phyloP scores from a whole-genome alignment of 352 stramenopile species.

The Peronospora destructor region DNA sequence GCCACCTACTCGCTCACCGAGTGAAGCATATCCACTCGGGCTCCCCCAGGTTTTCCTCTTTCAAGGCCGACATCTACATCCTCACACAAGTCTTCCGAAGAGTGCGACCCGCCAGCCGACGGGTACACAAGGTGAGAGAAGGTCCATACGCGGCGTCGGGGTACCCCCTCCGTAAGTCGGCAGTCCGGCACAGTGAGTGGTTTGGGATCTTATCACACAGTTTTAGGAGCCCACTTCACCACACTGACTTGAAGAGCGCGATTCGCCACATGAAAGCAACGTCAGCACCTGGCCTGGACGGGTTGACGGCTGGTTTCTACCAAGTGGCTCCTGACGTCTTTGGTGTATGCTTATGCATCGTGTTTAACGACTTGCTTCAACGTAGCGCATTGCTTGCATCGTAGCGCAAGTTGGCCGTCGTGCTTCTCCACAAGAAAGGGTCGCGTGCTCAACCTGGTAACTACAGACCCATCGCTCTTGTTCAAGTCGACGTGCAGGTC shows the following conservation, averaged over 20 bases:
- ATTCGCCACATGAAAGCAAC: background rate
- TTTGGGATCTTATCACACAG: no score
- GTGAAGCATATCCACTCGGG: no score
- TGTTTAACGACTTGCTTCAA: background rate
- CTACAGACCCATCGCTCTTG: conserved; percentile 6
- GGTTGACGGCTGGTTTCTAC: background rate
- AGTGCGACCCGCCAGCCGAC: no score
- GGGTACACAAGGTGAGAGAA: no score
- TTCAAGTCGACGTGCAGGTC: conserved; percentile 8
- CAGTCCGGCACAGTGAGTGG: no score
- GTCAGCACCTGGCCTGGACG: background rate
- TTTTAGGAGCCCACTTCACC: no score
- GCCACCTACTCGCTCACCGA: no score
- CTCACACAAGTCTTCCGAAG: no score
- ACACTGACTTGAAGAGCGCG: background rate
- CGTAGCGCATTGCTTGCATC: background rate
- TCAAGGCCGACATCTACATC: no score
- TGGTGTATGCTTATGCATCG: background rate
- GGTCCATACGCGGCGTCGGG: no score
- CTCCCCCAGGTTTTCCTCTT: no score
- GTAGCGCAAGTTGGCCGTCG: background rate
- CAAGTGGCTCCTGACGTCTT: background rate
- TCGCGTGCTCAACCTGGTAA: conserved; percentile 3
- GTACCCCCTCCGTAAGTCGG: no score
- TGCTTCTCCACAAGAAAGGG: conserved; percentile 10